phyloP scores from a whole-genome alignment of 2,329 filamentous ascomycete genomes.

The Fusarium compactum region DNA sequence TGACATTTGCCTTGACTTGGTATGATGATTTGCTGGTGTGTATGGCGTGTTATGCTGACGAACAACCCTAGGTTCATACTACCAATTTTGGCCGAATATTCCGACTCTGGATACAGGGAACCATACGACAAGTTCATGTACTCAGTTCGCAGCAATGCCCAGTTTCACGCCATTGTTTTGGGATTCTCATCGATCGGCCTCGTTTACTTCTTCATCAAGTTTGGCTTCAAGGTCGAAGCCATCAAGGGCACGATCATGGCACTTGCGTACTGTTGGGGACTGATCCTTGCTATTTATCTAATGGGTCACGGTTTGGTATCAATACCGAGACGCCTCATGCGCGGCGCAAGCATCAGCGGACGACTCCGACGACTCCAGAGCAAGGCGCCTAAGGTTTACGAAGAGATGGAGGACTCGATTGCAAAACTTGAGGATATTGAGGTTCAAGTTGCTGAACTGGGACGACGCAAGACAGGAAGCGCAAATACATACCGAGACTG shows the following conservation, averaged over 20 bases:
- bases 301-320: constrained; percentile 98
- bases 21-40: constrained; percentile 55
- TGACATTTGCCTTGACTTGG: constrained; percentile 96
- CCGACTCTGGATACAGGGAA: constrained; percentile 92
- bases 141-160: constrained; percentile 86
- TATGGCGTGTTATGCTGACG: constrained; percentile 26
- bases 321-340: constrained; percentile 84
- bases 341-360: constrained; percentile 80
- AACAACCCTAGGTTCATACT: constrained; percentile 78
- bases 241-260: constrained; percentile 93
- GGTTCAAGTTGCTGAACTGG: constrained; percentile 81
- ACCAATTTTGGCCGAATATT: constrained; percentile 92
- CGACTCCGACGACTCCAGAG: constrained; percentile 80
- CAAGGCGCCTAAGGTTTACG: constrained; percentile 84
- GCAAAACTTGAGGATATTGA: constrained; percentile 85
- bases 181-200: constrained; percentile 77
- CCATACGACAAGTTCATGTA: constrained; percentile 84
- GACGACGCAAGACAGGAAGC: constrained; percentile 82
- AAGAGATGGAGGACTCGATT: constrained; percentile 87
- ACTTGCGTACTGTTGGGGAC: constrained; percentile 91
- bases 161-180: constrained; percentile 87
- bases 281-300: constrained; percentile 92
- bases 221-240: constrained; percentile 69
- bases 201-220: constrained; percentile 85
- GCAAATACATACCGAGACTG: constrained; percentile 85